These are phyloP conservation scores for Cynara cardunculus DNA, from an alignment of 129 eudicot species.

Conservation along the genomic window DNA sequence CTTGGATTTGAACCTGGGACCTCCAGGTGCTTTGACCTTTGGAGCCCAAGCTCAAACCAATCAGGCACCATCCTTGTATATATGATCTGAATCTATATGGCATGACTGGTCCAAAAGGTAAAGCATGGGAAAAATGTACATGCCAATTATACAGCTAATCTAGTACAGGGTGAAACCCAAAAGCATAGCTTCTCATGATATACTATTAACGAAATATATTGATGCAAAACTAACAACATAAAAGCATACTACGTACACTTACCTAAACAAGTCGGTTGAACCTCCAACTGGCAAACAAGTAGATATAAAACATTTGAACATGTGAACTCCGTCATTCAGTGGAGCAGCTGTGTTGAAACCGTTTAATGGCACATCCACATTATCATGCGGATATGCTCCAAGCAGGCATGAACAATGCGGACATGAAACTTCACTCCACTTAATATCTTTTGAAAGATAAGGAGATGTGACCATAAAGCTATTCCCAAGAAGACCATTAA, in stretches of 20 bases:
- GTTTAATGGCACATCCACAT: constrained; percentile 20
- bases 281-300: constrained; percentile 49
- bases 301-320: constrained; percentile 77
- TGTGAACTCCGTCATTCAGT: constrained; percentile 65
- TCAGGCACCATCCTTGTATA: no score
- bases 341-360: constrained; percentile 33
- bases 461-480: constrained; percentile 65
- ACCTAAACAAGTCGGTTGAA: constrained; percentile 63
- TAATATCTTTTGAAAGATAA: constrained; percentile 71
- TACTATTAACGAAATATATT: background rate
- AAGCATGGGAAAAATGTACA: background rate
- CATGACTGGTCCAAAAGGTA: background rate
- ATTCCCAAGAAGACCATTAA: constrained; percentile 79
- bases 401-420: constrained; percentile 74
- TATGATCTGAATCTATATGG: background rate
- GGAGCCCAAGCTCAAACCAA: no score
- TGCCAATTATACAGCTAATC: background rate
- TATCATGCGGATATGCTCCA: constrained; percentile 77
- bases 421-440: constrained; percentile 63
- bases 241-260: background rate
- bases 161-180: background rate
- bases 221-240: background rate
- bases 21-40: no score
- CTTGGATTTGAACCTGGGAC: no score
- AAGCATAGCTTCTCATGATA: background rate